These are phyloP conservation scores for Ehretia macrophylla DNA, from an alignment of 257 asterid species.

Conservation along the genomic window DNA sequence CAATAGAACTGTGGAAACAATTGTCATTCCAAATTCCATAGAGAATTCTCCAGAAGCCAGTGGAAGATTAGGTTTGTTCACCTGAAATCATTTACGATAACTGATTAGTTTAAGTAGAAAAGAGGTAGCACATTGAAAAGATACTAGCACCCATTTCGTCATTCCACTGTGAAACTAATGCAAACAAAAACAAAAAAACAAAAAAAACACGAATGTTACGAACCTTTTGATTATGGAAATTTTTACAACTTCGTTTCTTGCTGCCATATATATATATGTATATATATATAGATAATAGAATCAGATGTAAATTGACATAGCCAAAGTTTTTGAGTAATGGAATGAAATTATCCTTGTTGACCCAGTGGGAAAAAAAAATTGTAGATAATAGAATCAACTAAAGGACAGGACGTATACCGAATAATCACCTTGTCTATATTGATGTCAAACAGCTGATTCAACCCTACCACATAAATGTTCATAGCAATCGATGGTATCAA, in stretches of 20 bases:
- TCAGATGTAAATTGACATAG: too few relatives aligned
- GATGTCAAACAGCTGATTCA: constrained; percentile 17
- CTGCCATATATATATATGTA: too few relatives aligned
- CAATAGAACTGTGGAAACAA: constrained; percentile 10
- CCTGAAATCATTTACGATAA: not conserved
- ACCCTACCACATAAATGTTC: constrained; percentile 21
- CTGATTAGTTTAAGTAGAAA: not conserved
- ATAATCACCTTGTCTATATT: constrained; percentile 23
- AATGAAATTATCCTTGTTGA: too few relatives aligned
- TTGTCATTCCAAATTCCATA: constrained; percentile 5
- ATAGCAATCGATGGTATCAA: constrained; percentile 15
- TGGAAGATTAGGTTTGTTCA: constrained; percentile 21
- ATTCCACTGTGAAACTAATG: not conserved
- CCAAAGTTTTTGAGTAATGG: too few relatives aligned
- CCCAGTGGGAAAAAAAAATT: too few relatives aligned
- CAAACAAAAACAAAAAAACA: too few relatives aligned
- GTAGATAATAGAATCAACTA: too few relatives aligned
- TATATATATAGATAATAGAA: too few relatives aligned
- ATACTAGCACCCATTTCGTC: not conserved
- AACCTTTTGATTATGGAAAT: not conserved
- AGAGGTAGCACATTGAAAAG: not conserved
- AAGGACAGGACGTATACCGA: not conserved
- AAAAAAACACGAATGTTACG: not conserved
- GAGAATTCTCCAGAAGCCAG: constrained; percentile 21
- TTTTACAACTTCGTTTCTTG: too few relatives aligned